These are phyloP conservation scores for Leccinellum luteum DNA, from an alignment of 768 basidiomycete species.

Conservation along the genomic window DNA sequence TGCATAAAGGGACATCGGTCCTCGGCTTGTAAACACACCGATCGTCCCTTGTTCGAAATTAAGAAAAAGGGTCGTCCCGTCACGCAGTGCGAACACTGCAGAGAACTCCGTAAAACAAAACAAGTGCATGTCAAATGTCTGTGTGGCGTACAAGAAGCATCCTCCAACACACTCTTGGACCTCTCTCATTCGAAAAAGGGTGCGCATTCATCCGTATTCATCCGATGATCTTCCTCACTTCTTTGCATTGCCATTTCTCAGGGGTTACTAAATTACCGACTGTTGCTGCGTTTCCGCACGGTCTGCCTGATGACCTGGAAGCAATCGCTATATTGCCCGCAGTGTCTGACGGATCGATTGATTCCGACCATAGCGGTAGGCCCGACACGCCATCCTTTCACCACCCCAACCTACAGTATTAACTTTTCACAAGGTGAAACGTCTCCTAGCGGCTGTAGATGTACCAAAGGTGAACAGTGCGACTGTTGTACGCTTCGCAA, in stretches of 20 bases:
- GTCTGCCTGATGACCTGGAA: constrained; percentile 69
- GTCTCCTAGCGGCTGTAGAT: constrained; percentile 47
- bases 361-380: constrained; percentile 69
- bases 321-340: constrained; percentile 38
- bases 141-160: constrained; percentile 37
- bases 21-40: constrained; percentile 83
- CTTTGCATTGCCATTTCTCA: constrained; percentile 25
- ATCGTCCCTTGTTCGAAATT: constrained; percentile 82
- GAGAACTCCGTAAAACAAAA: constrained; percentile 44
- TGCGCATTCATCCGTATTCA: constrained; percentile 37
- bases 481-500: constrained; percentile 57
- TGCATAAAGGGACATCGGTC: constrained; percentile 96
- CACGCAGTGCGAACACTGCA: constrained; percentile 54
- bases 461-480: constrained; percentile 46
- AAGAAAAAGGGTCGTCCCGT: constrained; percentile 61
- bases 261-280: constrained; percentile 60
- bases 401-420: constrained; percentile 39
- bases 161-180: constrained; percentile 21
- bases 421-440: constrained; percentile 46
- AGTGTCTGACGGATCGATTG: constrained; percentile 50
- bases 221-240: constrained; percentile 25
- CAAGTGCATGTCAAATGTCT: constrained; percentile 47
- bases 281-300: constrained; percentile 77
- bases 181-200: constrained; percentile 57
- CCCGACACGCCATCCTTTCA: constrained; percentile 45